These are phyloP conservation scores for Pseudocercospora crystallina DNA, from an alignment of 2,329 filamentous ascomycete genomes.

Conservation along the genomic window DNA sequence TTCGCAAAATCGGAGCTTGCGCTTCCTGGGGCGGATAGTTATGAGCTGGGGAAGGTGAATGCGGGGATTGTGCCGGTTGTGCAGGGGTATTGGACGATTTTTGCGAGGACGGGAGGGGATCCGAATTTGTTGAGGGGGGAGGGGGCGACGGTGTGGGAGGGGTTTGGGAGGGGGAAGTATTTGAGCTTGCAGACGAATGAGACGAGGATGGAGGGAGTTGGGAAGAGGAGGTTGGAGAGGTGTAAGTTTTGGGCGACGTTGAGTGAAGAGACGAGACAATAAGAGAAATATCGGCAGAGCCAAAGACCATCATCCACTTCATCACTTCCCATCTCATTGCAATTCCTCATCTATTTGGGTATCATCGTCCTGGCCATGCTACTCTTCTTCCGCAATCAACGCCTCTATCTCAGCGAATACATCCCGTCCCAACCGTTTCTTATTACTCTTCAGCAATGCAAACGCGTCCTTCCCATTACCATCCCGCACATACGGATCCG, in stretches of 20 bases:
- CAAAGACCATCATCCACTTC: too few relatives aligned
- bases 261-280: too few relatives aligned
- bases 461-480: too few relatives aligned
- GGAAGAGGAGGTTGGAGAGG: neutral
- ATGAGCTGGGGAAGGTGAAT: neutral
- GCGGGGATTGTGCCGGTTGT: neutral
- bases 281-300: too few relatives aligned
- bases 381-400: too few relatives aligned
- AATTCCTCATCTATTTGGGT: too few relatives aligned
- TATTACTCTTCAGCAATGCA: too few relatives aligned
- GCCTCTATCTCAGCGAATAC: too few relatives aligned
- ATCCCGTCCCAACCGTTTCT: too few relatives aligned
- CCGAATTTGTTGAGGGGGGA: neutral
- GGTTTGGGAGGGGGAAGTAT: neutral
- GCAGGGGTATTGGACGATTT: neutral
- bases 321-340: too few relatives aligned
- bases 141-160: neutral
- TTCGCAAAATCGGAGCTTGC: neutral
- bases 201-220: neutral
- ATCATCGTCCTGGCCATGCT: too few relatives aligned
- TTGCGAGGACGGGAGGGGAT: neutral
- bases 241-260: neutral
- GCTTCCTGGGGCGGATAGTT: constrained; percentile 1
- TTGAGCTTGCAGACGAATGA: neutral
- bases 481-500: too few relatives aligned